Evolutionary conservation across 164 flowering plant genomes (phyloP).

Genomic region (Paratinospora sagittata): DNA sequence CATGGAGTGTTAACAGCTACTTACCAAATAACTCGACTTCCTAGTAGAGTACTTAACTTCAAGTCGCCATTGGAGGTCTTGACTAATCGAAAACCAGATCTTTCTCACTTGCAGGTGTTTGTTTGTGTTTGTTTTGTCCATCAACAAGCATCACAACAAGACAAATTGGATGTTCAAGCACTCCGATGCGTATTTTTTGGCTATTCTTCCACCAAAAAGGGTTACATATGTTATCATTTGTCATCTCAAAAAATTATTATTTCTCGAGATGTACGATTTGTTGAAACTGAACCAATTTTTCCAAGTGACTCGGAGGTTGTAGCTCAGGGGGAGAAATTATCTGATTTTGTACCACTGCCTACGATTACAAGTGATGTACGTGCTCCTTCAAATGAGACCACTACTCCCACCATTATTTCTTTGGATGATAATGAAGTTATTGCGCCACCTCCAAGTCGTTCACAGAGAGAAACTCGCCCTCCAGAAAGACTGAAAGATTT

Average conservation of each 20-base stretch:
- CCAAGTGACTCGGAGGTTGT: not conserved
- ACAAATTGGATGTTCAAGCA: slow-evolving; percentile 2
- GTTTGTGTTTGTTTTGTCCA: slow-evolving; percentile 8
- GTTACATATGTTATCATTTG: not conserved
- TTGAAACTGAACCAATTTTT: not conserved
- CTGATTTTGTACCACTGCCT: not conserved
- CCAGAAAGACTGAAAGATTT: not conserved
- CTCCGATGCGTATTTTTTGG: not conserved
- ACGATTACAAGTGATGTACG: not conserved
- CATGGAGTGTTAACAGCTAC: no score
- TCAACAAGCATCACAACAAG: not conserved
- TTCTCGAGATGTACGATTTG: not conserved
- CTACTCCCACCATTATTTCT: not conserved
- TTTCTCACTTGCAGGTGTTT: not conserved
- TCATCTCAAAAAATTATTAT: not conserved
- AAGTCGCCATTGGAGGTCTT: not conserved
- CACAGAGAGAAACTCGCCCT: not conserved
- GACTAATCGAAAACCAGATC: not conserved
- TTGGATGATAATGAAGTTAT: no score
- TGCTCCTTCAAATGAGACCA: not conserved
- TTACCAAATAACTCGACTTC: no score
- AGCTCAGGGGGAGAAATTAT: not conserved
- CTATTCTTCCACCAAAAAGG: slow-evolving; percentile 2
- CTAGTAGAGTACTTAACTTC: no score
- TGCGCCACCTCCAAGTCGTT: not conserved